These are phyloP conservation scores for Apophysomyces variabilis DNA, from an alignment of 371 early-diverging fungal genomes.

Conservation along the genomic window DNA sequence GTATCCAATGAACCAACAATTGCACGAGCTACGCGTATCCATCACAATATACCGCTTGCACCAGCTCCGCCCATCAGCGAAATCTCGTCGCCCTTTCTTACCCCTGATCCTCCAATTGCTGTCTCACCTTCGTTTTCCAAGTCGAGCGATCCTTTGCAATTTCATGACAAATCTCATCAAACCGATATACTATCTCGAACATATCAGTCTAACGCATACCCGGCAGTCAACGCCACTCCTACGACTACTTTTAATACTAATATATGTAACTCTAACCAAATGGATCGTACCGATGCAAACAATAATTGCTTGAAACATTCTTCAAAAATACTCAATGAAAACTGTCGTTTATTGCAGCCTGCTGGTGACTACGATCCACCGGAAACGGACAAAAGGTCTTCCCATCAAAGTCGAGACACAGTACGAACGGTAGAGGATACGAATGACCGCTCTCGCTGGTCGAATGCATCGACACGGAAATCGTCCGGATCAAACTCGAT, in stretches of 20 bases:
- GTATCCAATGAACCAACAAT: slow-evolving; percentile 8
- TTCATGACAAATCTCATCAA: background rate
- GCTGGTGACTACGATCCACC: background rate
- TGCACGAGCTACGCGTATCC: slow-evolving; percentile 22
- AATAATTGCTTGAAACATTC: background rate
- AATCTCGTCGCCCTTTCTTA: background rate
- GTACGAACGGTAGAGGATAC: background rate
- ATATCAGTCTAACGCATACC: too few relatives aligned
- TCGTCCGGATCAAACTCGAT: slow-evolving; percentile 43
- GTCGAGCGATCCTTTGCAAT: background rate
- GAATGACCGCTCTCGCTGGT: slow-evolving; percentile 26
- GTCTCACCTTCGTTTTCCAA: slow-evolving; percentile 3
- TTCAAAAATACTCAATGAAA: background rate
- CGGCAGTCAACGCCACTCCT: background rate
- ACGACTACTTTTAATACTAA: background rate
- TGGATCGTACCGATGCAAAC: background rate
- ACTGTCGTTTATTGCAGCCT: slow-evolving; percentile 2
- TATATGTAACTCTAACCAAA: background rate
- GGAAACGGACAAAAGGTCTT: slow-evolving; percentile 5
- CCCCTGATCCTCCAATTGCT: slow-evolving; percentile 20
- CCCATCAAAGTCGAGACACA: slow-evolving; percentile 1
- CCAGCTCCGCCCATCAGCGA: slow-evolving; percentile 17
- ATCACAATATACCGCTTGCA: slow-evolving; percentile 31
- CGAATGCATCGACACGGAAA: slow-evolving; percentile 36
- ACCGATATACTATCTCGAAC: background rate